Percentiles rank a stretch among this genome's conserved stretches.
Conservation (phyloP, 1,139 yeast species). For the Scheffersomyces titani region DNA sequence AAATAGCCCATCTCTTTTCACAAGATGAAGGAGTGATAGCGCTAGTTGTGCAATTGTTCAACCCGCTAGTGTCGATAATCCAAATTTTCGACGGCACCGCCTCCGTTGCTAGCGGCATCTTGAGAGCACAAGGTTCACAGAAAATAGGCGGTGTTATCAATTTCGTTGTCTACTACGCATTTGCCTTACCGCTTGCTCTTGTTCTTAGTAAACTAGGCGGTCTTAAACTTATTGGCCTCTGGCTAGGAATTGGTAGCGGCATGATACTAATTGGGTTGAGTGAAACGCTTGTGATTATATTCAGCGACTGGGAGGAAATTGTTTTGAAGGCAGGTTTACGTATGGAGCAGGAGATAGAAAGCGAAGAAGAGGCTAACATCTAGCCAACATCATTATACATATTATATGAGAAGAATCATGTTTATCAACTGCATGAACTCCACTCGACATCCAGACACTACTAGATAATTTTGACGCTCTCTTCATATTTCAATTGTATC, state of each 20-base stretch:
- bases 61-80: conserved; percentile 69
- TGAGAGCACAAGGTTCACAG: conserved; percentile 88
- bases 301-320: conserved; percentile 45
- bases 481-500: neutral
- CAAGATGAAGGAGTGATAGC: conserved; percentile 64
- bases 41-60: conserved; percentile 49
- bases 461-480: neutral
- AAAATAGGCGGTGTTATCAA: conserved; percentile 80
- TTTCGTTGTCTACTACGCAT: conserved; percentile 69
- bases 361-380: conserved; percentile 7
- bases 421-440: neutral
- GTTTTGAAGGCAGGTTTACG: conserved; percentile 30
- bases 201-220: conserved; percentile 57
- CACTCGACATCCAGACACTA: too few relatives aligned
- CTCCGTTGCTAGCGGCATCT: conserved; percentile 79
- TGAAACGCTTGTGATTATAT: conserved; percentile 48
- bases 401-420: neutral
- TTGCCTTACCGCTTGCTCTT: conserved; percentile 72
- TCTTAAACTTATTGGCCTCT: conserved; percentile 66
- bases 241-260: conserved; percentile 88
- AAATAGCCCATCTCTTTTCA: conserved; percentile 69
- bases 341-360: conserved; percentile 20
- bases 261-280: conserved; percentile 66
- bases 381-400: neutral
- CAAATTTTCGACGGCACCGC: conserved; percentile 82